Percentiles rank a stretch among this genome's conserved stretches.
phyloP scores from a whole-genome alignment of 164 flowering plant genomes.

The Tetracentron sinense region DNA sequence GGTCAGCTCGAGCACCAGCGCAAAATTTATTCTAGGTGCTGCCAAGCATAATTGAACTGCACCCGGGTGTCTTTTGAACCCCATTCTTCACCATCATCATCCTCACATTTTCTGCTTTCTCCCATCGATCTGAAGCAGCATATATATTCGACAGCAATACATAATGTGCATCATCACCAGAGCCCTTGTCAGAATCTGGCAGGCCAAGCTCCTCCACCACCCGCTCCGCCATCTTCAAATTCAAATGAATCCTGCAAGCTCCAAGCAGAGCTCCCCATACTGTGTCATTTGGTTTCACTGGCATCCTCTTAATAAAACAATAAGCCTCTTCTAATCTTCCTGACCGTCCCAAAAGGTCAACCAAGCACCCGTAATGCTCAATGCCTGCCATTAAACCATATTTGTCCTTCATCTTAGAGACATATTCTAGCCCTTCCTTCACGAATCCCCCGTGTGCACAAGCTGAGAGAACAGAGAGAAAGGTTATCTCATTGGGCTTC shows the following conservation, averaged over 20 bases:
- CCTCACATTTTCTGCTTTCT: slow-evolving; percentile 58
- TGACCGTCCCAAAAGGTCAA: slow-evolving; percentile 67
- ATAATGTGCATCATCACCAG: slow-evolving; percentile 35
- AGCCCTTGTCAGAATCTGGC: slow-evolving; percentile 2
- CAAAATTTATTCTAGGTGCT: slow-evolving; percentile 13
- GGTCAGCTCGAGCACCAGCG: slow-evolving; percentile 3
- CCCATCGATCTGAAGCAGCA: slow-evolving; percentile 70
- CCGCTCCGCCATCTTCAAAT: slow-evolving; percentile 35
- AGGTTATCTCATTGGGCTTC: slow-evolving; percentile 54
- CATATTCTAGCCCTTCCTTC: slow-evolving; percentile 50
- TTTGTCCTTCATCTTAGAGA: slow-evolving; percentile 48
- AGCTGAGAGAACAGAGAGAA: slow-evolving; percentile 58
- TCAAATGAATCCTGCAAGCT: slow-evolving; percentile 53
- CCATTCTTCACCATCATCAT: slow-evolving; percentile 32
- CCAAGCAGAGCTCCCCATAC: slow-evolving; percentile 73
- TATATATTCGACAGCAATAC: slow-evolving; percentile 59
- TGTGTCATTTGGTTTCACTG: slow-evolving; percentile 55
- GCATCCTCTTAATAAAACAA: slow-evolving; percentile 52
- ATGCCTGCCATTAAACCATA: slow-evolving; percentile 38
- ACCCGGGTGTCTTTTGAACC: slow-evolving; percentile 41
- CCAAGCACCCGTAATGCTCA: slow-evolving; percentile 72
- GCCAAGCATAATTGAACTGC: slow-evolving; percentile 34
- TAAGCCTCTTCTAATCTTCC: slow-evolving; percentile 64
- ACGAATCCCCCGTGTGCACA: slow-evolving; percentile 74
- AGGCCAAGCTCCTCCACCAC: slow-evolving; percentile 33